Evolutionary conservation across 768 basidiomycete genomes (phyloP).

Genomic region (Amanita polypyramis): DNA sequence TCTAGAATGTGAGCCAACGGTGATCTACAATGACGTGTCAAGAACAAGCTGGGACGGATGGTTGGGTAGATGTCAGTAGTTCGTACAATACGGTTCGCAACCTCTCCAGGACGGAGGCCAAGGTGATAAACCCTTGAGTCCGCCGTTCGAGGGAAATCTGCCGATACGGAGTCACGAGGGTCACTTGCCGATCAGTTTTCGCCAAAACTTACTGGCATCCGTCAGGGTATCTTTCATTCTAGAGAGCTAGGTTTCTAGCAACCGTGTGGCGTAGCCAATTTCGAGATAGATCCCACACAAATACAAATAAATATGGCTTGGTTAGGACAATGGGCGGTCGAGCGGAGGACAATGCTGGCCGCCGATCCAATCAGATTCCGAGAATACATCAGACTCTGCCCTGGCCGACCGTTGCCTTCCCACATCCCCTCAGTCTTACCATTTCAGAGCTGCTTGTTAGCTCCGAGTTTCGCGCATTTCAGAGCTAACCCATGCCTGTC

Average conservation of each 20-base stretch:
- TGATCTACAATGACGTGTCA: constrained; percentile 35
- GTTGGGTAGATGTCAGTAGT: not conserved
- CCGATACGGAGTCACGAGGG: not conserved
- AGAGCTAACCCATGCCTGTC: constrained; percentile 3
- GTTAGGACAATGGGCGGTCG: not conserved
- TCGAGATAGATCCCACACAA: too few species aligned
- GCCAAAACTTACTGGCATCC: constrained; percentile 51
- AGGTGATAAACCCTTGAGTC: constrained; percentile 75
- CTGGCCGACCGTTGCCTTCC: not conserved
- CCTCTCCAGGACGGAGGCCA: constrained; percentile 63
- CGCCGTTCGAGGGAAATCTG: constrained; percentile 70
- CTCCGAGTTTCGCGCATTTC: not conserved
- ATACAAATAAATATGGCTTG: too few species aligned
- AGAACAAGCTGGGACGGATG: not conserved
- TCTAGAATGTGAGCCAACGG: constrained; percentile 65
- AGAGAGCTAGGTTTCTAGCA: too few species aligned
- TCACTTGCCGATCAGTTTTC: not conserved
- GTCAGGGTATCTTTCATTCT: constrained; percentile 52
- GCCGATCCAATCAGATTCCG: constrained; percentile 1
- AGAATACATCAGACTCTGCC: not conserved
- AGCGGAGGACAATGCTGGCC: not conserved
- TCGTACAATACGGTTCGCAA: constrained; percentile 70
- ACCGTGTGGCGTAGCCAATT: constrained; percentile 6
- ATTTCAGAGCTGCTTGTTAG: not conserved
- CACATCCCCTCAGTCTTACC: not conserved